Evolutionary conservation across 768 basidiomycete genomes (phyloP).

Genomic region (Trametes elegans): DNA sequence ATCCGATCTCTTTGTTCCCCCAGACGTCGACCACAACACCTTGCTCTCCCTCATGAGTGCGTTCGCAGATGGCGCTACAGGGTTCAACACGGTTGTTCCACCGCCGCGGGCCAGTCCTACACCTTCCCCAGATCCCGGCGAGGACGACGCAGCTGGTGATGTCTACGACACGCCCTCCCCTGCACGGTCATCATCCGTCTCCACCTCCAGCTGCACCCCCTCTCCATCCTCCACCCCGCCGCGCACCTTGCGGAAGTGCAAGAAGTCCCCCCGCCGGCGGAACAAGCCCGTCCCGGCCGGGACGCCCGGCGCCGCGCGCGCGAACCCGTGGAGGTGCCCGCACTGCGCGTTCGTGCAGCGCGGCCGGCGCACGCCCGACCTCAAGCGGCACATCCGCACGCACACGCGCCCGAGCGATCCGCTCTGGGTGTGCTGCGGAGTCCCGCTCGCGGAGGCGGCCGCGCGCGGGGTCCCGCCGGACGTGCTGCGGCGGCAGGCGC

Average conservation of each 20-base stretch:
- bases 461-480: background rate
- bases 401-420: conserved; percentile 1
- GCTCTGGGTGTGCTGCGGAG: conserved; percentile 20
- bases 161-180: too few relatives aligned
- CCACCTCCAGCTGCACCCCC: background rate
- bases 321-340: conserved; percentile 4
- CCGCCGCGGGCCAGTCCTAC: too few relatives aligned
- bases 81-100: too few relatives aligned
- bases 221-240: background rate
- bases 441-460: conserved; percentile 1
- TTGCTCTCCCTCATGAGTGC: too few relatives aligned
- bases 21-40: too few relatives aligned
- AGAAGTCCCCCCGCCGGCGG: too few relatives aligned
- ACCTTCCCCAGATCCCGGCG: too few relatives aligned
- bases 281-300: background rate
- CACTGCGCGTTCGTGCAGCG: conserved; percentile 12
- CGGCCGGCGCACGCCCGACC: conserved; percentile 10
- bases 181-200: too few relatives aligned
- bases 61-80: too few relatives aligned
- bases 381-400: conserved; percentile 16
- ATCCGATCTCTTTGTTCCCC: too few relatives aligned
- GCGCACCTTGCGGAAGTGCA: background rate
- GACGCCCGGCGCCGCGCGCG: background rate
- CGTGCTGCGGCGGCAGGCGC: background rate
- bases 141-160: too few relatives aligned